Conservation (phyloP, 768 basidiomycete genomes). For the Termitomyces eurrhizus region DNA sequence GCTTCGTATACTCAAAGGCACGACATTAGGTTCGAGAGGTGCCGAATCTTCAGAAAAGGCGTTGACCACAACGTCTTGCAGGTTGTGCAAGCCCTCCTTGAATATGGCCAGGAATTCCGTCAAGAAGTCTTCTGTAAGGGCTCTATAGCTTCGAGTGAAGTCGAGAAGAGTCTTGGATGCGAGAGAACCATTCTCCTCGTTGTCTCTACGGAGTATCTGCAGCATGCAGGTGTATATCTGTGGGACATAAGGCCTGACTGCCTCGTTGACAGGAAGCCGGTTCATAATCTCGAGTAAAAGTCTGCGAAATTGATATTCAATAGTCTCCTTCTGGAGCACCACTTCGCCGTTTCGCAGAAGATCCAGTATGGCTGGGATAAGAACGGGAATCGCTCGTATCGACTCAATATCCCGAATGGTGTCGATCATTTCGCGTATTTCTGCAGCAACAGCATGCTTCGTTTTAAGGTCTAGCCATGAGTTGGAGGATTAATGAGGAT, state of each 20-base stretch:
- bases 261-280: constrained; percentile 79
- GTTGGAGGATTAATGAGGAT: background rate
- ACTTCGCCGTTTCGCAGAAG: constrained; percentile 67
- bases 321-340: constrained; percentile 59
- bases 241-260: constrained; percentile 63
- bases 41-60: constrained; percentile 67
- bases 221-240: constrained; percentile 79
- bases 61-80: constrained; percentile 67
- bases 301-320: constrained; percentile 81
- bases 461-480: constrained; percentile 58
- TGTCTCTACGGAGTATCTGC: constrained; percentile 80
- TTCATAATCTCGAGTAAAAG: constrained; percentile 87
- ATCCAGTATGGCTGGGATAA: constrained; percentile 71
- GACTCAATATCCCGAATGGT: constrained; percentile 74
- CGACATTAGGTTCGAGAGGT: constrained; percentile 47
- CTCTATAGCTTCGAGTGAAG: constrained; percentile 73
- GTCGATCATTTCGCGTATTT: constrained; percentile 81
- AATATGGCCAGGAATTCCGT: constrained; percentile 79
- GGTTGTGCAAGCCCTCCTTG: constrained; percentile 72
- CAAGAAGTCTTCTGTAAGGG: constrained; percentile 68
- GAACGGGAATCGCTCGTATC: constrained; percentile 61
- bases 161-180: constrained; percentile 93
- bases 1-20: constrained; percentile 73
- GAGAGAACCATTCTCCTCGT: constrained; percentile 90
- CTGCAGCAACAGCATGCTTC: constrained; percentile 66